These are phyloP conservation scores for Rhizophagus prolifer DNA, from an alignment of 192 early-diverging fungal genomes.

Conservation along the genomic window DNA sequence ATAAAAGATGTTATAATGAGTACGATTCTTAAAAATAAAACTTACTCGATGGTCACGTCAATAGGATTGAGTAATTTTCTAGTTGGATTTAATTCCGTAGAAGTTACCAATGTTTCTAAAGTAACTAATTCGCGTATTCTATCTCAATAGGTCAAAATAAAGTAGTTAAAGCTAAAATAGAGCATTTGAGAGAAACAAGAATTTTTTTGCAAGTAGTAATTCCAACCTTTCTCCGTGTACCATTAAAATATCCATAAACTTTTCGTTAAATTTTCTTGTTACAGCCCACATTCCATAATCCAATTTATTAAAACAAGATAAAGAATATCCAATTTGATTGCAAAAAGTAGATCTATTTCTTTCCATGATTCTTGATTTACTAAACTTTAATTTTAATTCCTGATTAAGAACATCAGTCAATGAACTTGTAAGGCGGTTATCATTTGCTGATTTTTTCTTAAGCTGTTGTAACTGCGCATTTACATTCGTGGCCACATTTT, in stretches of 20 bases:
- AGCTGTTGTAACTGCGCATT: not conserved
- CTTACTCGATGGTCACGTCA: not conserved
- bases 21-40: not conserved
- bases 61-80: conserved; percentile 6
- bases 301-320: conserved; percentile 9
- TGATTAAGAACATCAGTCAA: not conserved
- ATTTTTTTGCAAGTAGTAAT: not conserved
- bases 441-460: not conserved
- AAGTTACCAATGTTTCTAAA: conserved; percentile 10
- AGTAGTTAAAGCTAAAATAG: not conserved
- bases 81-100: conserved; percentile 10
- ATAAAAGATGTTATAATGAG: not conserved
- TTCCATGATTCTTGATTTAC: not conserved
- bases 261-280: conserved; percentile 13
- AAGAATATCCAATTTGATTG: not conserved
- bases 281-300: not conserved
- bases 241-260: conserved; percentile 4
- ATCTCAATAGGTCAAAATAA: not conserved
- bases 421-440: not conserved
- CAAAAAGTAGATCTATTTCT: not conserved
- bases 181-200: not conserved
- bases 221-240: conserved; percentile 15
- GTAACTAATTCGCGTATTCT: conserved; percentile 16
- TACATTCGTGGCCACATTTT: not conserved
- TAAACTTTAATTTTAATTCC: conserved; percentile 8